These are phyloP conservation scores for Globisporangium yorkense DNA, from an alignment of 352 stramenopile genomes.

Conservation along the genomic window DNA sequence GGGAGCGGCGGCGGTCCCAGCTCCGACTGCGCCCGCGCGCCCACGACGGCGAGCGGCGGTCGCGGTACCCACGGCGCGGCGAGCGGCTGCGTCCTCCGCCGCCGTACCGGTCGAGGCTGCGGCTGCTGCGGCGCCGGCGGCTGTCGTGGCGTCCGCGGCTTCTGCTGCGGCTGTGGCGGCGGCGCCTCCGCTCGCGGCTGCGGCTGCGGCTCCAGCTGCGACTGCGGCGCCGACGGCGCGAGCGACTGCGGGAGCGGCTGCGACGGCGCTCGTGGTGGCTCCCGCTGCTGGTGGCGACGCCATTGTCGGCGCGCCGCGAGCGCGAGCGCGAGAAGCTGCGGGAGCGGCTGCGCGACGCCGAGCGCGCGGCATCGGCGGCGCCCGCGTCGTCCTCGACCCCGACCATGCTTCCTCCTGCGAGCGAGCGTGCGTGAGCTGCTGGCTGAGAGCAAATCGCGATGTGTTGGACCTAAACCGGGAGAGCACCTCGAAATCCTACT, in stretches of 20 bases:
- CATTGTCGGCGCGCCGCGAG: neutral
- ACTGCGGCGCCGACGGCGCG: conserved; percentile 2
- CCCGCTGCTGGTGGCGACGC: neutral
- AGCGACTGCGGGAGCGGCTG: neutral
- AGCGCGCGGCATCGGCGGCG: neutral
- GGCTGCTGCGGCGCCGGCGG: conserved; percentile 2
- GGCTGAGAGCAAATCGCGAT: neutral
- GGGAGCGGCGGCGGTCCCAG: neutral
- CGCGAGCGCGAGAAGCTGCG: neutral
- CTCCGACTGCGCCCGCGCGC: conserved; percentile 1
- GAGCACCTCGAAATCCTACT: too few species aligned
- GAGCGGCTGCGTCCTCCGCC: conserved; percentile 9
- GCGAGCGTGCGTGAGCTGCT: neutral
- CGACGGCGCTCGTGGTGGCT: neutral
- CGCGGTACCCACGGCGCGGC: conserved; percentile 1
- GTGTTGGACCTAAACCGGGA: neutral
- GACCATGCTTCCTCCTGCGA: neutral
- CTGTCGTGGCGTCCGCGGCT: conserved; percentile 4
- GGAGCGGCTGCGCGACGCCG: neutral
- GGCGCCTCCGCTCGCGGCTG: neutral
- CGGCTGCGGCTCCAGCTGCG: neutral
- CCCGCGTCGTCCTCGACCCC: neutral
- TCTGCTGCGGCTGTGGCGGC: conserved; percentile 3
- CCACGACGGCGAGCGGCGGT: conserved; percentile 6
- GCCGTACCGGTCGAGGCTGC: conserved; percentile 6